Base-by-base conservation (phyloP, 495 filamentous ascomycete genomes). In the Penicillium argentinense region DNA sequence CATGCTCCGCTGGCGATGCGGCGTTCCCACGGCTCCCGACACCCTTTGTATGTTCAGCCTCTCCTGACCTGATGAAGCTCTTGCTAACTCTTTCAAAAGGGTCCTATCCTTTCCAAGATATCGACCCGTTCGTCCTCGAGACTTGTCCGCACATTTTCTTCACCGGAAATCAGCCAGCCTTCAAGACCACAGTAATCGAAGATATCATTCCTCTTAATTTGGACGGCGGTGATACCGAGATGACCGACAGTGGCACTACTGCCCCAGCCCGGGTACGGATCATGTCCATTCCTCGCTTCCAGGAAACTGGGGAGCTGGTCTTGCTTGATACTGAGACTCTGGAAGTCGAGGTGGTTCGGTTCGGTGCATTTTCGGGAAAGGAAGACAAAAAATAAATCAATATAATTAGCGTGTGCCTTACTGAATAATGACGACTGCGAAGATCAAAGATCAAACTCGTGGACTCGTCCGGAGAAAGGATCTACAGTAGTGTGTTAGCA, bases 1-100 rank as follows among this genome's bases (percentile, higher is more conserved):
- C 29, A 87, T 93, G 78, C 78, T 96, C 50, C 79, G 89, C 49
- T 98, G 95, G 95, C 77, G 92, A 43, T 86, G 87, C 64, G 80
- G 80, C 42, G 92, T 92, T n/a, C 93, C 93, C 11, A 98, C 93
- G 1, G 95, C 95, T 4, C 93, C 93, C 1, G 93, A 99, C 68
- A 99, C 93, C 3, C 63, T 98, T 44, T 97, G 92, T 95, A 76
- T 73, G 88, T 74, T 42, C 12, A 29, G 24, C 26, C 13, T 21
- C 8, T 2, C 17, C 14, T 11, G 6, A 17, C 6, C 11, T 33
- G 6, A 16, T 14, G 13, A 14, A 4, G 9, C 22, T 21, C 32
- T 38, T 54, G 42, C 49, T 56, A 44, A 54, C 24, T 28, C 14
- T 32, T 26, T 16, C 18, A 50, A n/a, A n/a, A 96, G 90, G 91